Percentiles rank a stretch among this genome's conserved stretches.
Conservation (phyloP, 2,329 filamentous ascomycete species). For the Neonectria faginata region DNA sequence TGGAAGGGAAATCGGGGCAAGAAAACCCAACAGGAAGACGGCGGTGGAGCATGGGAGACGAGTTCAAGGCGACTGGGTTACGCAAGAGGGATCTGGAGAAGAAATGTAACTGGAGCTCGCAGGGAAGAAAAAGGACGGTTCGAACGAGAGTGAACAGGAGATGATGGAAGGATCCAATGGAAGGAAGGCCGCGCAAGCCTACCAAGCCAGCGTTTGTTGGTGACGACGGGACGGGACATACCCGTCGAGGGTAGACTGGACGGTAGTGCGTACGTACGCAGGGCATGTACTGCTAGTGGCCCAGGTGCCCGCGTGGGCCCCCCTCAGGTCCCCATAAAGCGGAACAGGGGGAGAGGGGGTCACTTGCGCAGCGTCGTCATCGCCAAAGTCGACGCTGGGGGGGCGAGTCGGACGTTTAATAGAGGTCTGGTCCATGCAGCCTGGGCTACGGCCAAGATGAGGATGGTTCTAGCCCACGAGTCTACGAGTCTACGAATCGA, state of each 20-base stretch:
- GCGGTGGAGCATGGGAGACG: constrained; percentile 40
- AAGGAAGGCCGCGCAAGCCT: constrained; percentile 30
- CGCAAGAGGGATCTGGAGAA: constrained; percentile 21
- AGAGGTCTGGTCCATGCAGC: background rate
- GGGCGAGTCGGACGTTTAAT: constrained; percentile 2
- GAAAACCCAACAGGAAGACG: constrained; percentile 34
- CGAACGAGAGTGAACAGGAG: constrained; percentile 12
- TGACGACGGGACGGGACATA: constrained; percentile 26
- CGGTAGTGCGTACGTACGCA: constrained; percentile 12
- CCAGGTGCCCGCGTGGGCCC: constrained; percentile 38
- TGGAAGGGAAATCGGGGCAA: constrained; percentile 29
- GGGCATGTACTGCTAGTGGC: constrained; percentile 1
- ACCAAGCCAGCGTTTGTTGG: constrained; percentile 25
- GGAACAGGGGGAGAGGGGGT: constrained; percentile 11
- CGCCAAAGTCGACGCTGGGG: background rate
- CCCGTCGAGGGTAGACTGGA: constrained; percentile 3
- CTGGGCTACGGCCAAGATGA: background rate
- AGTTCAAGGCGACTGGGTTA: constrained; percentile 6
- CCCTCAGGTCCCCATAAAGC: background rate
- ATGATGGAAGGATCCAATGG: constrained; percentile 21
- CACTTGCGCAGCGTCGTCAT: constrained; percentile 8
- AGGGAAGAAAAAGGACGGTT: constrained; percentile 17
- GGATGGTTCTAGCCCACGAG: background rate
- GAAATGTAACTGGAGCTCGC: constrained; percentile 12
- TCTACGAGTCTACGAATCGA: background rate